Evolutionary conservation across 805 yeast species (phyloP), one percentile per base, ranked within the genome.

Genomic region (Candida ponderosae): DNA sequence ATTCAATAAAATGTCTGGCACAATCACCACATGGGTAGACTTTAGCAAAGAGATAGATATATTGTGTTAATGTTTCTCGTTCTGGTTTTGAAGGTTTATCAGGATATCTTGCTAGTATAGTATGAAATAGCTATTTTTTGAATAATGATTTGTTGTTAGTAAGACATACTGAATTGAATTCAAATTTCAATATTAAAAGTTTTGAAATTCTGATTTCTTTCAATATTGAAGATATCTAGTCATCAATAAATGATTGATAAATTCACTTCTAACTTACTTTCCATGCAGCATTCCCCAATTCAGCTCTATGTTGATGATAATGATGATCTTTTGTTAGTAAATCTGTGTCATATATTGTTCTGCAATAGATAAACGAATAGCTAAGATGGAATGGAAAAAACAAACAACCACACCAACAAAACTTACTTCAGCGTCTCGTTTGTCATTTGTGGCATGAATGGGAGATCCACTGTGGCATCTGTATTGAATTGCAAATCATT

Each of bases 1-100:
- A 62, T 53, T 73, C 62, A 45, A 74, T 81, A 59, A 93, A 93
- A 59, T 93, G 97, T 45, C 85, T 68, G 0, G 98, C 97, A 62
- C 97, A 93, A 56, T 90, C 97, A 4, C 95, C 95, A 62, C 97
- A 90, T 0, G 98, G 98, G 46, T 93, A 93, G 9, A 93, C 90
- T 50, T 89, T 86, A 1, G 93, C 88, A 62, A 89, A 93, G 27
- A 85, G 63, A 18, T 74, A 62, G 17, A 93, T 70, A 56, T 79
- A 93, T 40, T 65, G 72, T 15, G 60, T 51, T 34, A 93, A 63
- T 20, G 90, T 82, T 23, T 66, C 56, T 36, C 76, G 69, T 51
- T 90, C 88, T 32, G 69, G 72, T 4, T 53, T 47, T 1, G 79
- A 60, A 16, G 98, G 98, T 19, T 63, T 62, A 32, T 83, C 96